Evolutionary conservation across 2,329 filamentous ascomycete genomes (phyloP), one percentile per base, ranked within the genome.

Genomic region (Claviceps arundinis): DNA sequence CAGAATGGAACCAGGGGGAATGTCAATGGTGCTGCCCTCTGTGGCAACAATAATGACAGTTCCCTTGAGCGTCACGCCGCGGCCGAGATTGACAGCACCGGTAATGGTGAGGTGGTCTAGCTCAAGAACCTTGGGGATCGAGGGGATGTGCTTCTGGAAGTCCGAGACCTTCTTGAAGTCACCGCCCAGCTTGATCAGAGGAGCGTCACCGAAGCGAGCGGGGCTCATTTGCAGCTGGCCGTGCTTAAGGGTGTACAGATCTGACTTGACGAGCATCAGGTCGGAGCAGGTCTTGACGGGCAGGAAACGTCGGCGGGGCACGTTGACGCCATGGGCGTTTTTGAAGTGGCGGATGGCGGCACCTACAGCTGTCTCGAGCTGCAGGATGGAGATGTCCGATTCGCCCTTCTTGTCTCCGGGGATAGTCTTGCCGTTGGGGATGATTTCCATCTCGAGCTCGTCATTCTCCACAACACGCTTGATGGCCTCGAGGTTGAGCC

Each of bases 121-220:
- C 75, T 94, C 88, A 59, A 93, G 82, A 62, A 94, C 90, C 79
- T 88, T 90, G 65, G 88, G 88, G 63, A 94, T 94, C 58, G 84
- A 89, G 11, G 85, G 78, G 61, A 94, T 90, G 67, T 85, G 85
- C 72, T 88, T 84, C 75, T 89, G 85, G 80, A 94, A 94, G 76
- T 89, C 93, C 1, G 91, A 97, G 41, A 98, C 93, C 84, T 98
- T 98, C 86, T 98, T 98, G 83, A 98, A 98, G 79, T 98, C 93
- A 65, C 83, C 84, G 62, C 93, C 93, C 51, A 98, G 86, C 85
- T 98, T 98, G 80, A 98, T 98, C 61, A 98, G 80, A 53, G 93
- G 93, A 48, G 93, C 91, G 61, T 93, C 90, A 59, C 93, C 93
- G 71, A 98, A 97, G 61, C 93, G 89, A 76, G 84, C 90, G 60